Base-by-base conservation (phyloP, 805 yeast species). In the Wickerhamomyces bovis region DNA sequence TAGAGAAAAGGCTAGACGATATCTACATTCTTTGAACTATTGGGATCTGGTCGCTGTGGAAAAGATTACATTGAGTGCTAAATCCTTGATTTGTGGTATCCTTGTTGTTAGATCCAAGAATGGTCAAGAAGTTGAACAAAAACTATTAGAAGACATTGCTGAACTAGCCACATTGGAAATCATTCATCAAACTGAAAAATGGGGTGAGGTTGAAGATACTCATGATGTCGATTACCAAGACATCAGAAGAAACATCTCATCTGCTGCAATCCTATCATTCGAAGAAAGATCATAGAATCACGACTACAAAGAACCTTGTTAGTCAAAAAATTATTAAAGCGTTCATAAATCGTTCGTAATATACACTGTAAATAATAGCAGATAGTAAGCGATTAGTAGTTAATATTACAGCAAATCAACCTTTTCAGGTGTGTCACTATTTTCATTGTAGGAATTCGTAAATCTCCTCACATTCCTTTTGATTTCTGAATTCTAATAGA, bases 181-280 rank as follows among this genome's bases (percentile, higher is more conserved):
- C 13, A 80, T 83, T 30, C 78, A 78, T 66, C 99, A 94, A 67
- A 86, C 95, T 31, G 81, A 80, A 20, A 77, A 82, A 60, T 94
- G 99, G 99, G 99, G 99, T 28, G 97, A 92, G 66, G 98, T 92
- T 21, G 98, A 94, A 68, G 99, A 94, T 61, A 89, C 98, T 3
- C 99, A 94, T 62, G 99, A 94, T 64, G 97, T 94, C n/a, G 95
- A 88, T 58, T 83, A 85, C 64, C 95, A 83, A 36, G 97, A 94
- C 56, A 75, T 95, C 57, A 73, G 88, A 58, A 81, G 97, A 65
- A 81, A 82, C 58, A 75, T 94, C 41, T 81, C 92, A 31, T 77
- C 89, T 53, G 90, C 96, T 25, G 85, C 90, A 4, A 63, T 85
- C 38, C 61, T 80, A 18, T 76, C 81, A 9, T 73, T 59, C 43